These are phyloP conservation scores for Pythium apleroticum DNA, from an alignment of 352 stramenopile genomes.

Conservation along the genomic window DNA sequence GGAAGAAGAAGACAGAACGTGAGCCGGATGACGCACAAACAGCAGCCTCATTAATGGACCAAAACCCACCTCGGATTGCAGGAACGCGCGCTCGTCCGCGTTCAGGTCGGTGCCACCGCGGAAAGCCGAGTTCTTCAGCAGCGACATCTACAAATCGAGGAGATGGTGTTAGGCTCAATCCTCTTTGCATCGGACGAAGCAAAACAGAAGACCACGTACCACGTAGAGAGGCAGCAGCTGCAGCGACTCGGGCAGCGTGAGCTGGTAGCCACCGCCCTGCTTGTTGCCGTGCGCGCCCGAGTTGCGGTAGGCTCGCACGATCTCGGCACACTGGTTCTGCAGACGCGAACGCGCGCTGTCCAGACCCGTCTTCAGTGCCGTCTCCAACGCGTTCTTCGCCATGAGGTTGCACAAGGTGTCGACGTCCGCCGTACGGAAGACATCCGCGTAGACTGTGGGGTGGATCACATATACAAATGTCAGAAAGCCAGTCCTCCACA, in stretches of 20 bases:
- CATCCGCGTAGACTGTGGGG: slow-evolving; percentile 80
- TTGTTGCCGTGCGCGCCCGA: slow-evolving; percentile 73
- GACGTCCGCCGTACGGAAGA: slow-evolving; percentile 92
- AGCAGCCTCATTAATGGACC: neutral
- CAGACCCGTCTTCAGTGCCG: slow-evolving; percentile 93
- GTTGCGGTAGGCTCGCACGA: slow-evolving; percentile 91
- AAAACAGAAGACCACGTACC: slow-evolving; percentile 38
- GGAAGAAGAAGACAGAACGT: slow-evolving; percentile 8
- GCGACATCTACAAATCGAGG: slow-evolving; percentile 83
- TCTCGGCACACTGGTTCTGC: slow-evolving; percentile 92
- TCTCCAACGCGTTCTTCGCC: slow-evolving; percentile 94
- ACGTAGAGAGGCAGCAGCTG: slow-evolving; percentile 96
- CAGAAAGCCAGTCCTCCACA: slow-evolving; percentile 1
- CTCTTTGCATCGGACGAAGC: neutral
- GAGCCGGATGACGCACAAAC: neutral
- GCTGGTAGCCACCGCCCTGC: slow-evolving; percentile 66
- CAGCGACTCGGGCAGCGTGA: slow-evolving; percentile 89
- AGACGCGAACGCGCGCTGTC: slow-evolving; percentile 93
- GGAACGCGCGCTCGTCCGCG: slow-evolving; percentile 94
- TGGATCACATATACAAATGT: neutral
- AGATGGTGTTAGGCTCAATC: neutral
- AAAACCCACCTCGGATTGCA: slow-evolving; percentile 82
- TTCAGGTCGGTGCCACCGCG: slow-evolving; percentile 96
- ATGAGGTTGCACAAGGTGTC: slow-evolving; percentile 95
- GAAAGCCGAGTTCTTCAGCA: slow-evolving; percentile 98